phyloP scores from a whole-genome alignment of 2,329 filamentous ascomycete genomes.

The Aspergillus jensenii region DNA sequence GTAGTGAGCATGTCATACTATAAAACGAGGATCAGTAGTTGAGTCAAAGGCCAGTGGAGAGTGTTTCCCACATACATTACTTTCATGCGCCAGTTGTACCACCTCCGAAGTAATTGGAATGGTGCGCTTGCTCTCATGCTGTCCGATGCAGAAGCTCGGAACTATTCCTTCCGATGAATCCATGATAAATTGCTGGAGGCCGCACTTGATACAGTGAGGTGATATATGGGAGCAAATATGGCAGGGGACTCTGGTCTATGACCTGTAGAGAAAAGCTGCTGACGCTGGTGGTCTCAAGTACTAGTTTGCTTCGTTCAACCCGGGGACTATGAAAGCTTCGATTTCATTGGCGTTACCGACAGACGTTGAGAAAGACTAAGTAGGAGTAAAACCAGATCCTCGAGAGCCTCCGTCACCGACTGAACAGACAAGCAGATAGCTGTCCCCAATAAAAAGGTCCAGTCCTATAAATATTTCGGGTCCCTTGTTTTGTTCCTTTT shows the following conservation, averaged over 20 bases:
- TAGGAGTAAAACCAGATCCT: not conserved
- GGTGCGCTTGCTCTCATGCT: conserved; percentile 58
- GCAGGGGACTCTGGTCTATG: not conserved
- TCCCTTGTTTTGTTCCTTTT: conserved; percentile 22
- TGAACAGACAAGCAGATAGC: not conserved
- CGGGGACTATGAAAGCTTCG: not conserved
- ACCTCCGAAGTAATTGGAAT: conserved; percentile 50
- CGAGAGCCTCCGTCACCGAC: not conserved
- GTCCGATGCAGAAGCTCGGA: conserved; percentile 59
- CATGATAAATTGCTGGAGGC: conserved; percentile 24
- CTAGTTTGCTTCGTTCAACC: conserved; percentile 14
- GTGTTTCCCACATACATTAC: conserved; percentile 44
- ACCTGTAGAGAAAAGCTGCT: not conserved
- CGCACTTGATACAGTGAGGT: not conserved
- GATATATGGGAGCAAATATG: not conserved
- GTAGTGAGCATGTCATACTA: conserved; percentile 67
- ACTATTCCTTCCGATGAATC: conserved; percentile 35
- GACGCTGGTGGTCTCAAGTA: conserved; percentile 1
- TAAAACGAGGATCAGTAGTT: not conserved
- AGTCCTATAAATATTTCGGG: not conserved
- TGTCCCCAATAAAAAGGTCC: not conserved
- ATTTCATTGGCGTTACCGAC: not conserved
- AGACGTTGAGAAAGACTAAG: not conserved
- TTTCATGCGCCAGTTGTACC: conserved; percentile 57
- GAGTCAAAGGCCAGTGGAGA: conserved; percentile 8